Base-by-base conservation (phyloP, 306 rosid genomes). In the Pyrus betulifolia region DNA sequence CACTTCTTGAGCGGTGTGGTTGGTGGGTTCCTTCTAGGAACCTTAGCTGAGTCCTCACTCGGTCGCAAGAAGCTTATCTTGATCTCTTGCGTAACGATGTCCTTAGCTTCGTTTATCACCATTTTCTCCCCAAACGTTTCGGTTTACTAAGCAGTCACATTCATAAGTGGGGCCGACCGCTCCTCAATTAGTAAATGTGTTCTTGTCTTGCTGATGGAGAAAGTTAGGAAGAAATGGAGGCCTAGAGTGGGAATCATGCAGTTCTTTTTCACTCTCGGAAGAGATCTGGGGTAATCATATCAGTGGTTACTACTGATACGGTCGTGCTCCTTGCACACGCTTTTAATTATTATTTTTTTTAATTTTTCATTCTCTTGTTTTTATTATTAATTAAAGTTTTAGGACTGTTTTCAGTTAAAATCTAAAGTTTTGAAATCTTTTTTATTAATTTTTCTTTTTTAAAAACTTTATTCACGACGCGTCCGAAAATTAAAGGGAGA, bases 21-120 rank as follows among this genome's bases (percentile, higher is more conserved):
- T 1, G 86, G 86, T 35, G 78, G 87, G 2, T 59, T 82, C 52
- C 64, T 71, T 30, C 79, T 88, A 33, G 38, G 38, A 33, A 33
- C 7, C 38, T 33, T 33, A 33, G 38, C 38, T 33, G 1, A 33
- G 6, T 33, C 7, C 7, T 33, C 38, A 33, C 38, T 33, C 7
- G 38, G 38, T 33, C 38, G 1, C 7, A 33, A 33, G 4, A 4
- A 33, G 38, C 38, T 33, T 7, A 33, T 33, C n/a, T 19, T 73
- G 7, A 73, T 73, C 68, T 59, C 69, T 8, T 59, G 77, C 27
- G 2, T 59, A 27, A 73, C 77, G 25, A 73, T 73, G 77, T 73
- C 77, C 38, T 49, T 73, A 23, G 58, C 77, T 73, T 64, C 69
- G 11, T 73, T 59, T 10, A 22, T 22, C 14, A 73, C 68, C 13